Evolutionary conservation across 2,329 filamentous ascomycete species (phyloP).

Genomic region (Aureobasidium subglaciale): DNA sequence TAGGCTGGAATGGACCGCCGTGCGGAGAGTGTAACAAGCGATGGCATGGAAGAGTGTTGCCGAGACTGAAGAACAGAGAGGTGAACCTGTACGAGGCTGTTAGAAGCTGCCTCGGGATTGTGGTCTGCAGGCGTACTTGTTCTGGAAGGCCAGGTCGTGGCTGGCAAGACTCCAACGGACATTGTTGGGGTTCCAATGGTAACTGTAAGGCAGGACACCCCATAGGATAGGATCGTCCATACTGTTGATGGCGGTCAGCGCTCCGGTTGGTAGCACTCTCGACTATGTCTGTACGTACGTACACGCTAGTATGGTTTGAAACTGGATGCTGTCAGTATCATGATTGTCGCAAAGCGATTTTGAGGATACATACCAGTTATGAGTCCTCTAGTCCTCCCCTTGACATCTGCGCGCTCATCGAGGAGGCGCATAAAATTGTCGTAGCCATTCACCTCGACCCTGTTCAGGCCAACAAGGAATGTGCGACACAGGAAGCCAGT

Average conservation of each 20-base stretch:
- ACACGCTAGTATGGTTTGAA: constrained; percentile 85
- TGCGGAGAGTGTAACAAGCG: constrained; percentile 67
- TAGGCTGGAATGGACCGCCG: constrained; percentile 86
- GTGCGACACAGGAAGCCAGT: constrained; percentile 63
- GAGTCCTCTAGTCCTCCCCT: constrained; percentile 64
- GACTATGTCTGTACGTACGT: constrained; percentile 42
- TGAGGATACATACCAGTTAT: constrained; percentile 61
- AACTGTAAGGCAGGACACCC: constrained; percentile 74
- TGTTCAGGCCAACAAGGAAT: constrained; percentile 70
- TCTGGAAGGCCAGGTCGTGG: constrained; percentile 91
- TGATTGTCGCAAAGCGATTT: neutral
- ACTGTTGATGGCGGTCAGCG: constrained; percentile 40
- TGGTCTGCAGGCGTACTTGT: constrained; percentile 52
- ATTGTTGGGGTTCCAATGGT: constrained; percentile 64
- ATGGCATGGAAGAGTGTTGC: constrained; percentile 87
- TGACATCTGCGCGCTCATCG: constrained; percentile 62
- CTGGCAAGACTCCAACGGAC: constrained; percentile 85
- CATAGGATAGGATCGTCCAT: constrained; percentile 92
- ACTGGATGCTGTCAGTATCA: constrained; percentile 43
- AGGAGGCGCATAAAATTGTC: constrained; percentile 68
- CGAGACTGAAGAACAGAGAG: constrained; percentile 75
- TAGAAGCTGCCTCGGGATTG: neutral
- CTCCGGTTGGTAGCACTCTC: neutral
- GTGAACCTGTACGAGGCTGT: constrained; percentile 46
- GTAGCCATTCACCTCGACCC: constrained; percentile 68